Conservation (phyloP, 2,329 filamentous ascomycete genomes). For the Alternaria longipes region DNA sequence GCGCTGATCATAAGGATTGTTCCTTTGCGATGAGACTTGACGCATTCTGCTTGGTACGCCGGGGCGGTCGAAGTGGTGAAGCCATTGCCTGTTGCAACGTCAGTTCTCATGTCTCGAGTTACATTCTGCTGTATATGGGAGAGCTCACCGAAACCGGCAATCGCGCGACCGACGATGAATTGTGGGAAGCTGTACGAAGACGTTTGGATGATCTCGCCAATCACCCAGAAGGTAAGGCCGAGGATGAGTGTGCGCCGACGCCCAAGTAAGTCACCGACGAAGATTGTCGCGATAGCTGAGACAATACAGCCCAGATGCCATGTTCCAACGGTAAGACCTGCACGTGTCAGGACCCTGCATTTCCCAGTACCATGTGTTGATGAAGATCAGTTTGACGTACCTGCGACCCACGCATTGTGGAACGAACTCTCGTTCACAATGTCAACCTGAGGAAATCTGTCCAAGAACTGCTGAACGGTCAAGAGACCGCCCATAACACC, state of each 20-base stretch:
- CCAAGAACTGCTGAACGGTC: slow-evolving; percentile 70
- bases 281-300: slow-evolving; percentile 62
- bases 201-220: slow-evolving; percentile 61
- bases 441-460: slow-evolving; percentile 39
- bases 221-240: slow-evolving; percentile 59
- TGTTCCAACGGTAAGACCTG: slow-evolving; percentile 42
- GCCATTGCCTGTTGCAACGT: slow-evolving; percentile 55
- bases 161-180: slow-evolving; percentile 62
- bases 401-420: slow-evolving; percentile 38
- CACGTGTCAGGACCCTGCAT: background rate
- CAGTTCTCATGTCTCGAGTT: background rate
- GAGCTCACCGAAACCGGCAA: slow-evolving; percentile 60
- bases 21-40: slow-evolving; percentile 55
- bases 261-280: slow-evolving; percentile 60
- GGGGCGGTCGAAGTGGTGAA: slow-evolving; percentile 63
- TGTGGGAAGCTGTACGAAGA: slow-evolving; percentile 57
- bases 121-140: background rate
- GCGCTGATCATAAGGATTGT: slow-evolving; percentile 60
- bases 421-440: slow-evolving; percentile 31
- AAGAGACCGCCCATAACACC: slow-evolving; percentile 76
- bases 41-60: slow-evolving; percentile 62
- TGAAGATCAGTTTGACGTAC: slow-evolving; percentile 17
- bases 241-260: slow-evolving; percentile 60
- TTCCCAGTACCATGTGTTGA: background rate
- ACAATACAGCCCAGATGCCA: slow-evolving; percentile 65